These are phyloP conservation scores for Clitopilus hobsonii DNA, from an alignment of 768 basidiomycete genomes.

Conservation along the genomic window DNA sequence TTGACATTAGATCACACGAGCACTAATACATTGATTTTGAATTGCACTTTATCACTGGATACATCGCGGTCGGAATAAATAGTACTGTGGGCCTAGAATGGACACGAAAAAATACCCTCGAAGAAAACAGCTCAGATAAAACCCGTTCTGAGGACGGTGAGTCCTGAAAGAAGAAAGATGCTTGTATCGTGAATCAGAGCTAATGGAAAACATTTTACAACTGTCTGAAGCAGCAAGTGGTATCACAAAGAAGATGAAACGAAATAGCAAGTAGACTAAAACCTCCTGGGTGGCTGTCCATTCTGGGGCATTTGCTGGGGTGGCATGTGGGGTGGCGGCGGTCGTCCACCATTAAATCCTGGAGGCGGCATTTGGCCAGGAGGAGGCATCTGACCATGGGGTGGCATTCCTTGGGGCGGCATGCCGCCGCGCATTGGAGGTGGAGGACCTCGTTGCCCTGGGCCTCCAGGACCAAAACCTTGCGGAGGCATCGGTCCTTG, in stretches of 20 bases:
- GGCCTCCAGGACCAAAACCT: slow-evolving; percentile 25
- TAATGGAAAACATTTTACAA: slow-evolving; percentile 9
- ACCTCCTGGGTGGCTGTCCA: slow-evolving; percentile 23
- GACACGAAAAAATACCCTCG: not conserved
- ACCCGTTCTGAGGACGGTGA: too few species aligned
- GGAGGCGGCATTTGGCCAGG: slow-evolving; percentile 19
- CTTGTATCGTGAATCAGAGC: slow-evolving; percentile 2
- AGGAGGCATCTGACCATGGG: slow-evolving; percentile 18
- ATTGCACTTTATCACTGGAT: not conserved
- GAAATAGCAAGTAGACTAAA: slow-evolving; percentile 24
- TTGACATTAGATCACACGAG: too few species aligned
- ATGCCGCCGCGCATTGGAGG: slow-evolving; percentile 18
- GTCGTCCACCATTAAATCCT: slow-evolving; percentile 27
- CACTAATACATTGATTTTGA: too few species aligned
- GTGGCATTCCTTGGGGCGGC: slow-evolving; percentile 8
- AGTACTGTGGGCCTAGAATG: not conserved
- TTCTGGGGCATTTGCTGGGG: slow-evolving; percentile 21
- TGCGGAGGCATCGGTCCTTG: slow-evolving; percentile 15
- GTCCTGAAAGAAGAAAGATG: too few species aligned
- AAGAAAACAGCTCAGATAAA: too few species aligned
- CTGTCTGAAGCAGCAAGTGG: slow-evolving; percentile 1
- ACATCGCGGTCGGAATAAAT: too few species aligned
- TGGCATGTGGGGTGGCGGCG: slow-evolving; percentile 19
- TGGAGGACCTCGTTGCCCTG: slow-evolving; percentile 20
- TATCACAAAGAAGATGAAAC: not conserved